Evolutionary conservation across 108 stramenopile genomes (phyloP).

Genomic region (Phaeodactylum tricornutum): DNA sequence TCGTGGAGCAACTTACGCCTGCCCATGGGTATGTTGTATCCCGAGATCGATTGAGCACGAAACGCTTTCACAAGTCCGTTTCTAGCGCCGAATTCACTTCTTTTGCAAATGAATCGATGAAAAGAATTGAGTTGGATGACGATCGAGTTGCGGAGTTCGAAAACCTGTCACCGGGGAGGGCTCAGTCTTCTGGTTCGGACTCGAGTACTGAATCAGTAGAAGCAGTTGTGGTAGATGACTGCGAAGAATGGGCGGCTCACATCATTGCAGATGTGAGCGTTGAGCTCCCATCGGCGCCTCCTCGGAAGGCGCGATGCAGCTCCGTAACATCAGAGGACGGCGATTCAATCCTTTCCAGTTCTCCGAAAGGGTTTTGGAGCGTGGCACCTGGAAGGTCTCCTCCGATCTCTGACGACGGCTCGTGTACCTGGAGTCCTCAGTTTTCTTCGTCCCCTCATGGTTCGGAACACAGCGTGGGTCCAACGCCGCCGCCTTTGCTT

Average conservation of each 20-base stretch:
- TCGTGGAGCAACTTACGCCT: conserved; percentile 64
- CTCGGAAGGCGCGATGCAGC: background rate
- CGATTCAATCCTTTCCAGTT: background rate
- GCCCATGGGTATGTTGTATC: no score
- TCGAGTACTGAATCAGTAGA: conserved; percentile 46
- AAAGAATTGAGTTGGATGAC: no score
- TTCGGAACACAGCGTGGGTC: no score
- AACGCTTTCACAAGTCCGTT: conserved; percentile 16
- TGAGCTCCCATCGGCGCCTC: conserved; percentile 5
- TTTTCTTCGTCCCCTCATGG: background rate
- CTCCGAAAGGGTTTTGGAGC: conserved; percentile 7
- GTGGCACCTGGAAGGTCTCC: conserved; percentile 8
- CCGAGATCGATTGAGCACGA: background rate
- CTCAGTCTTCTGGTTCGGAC: conserved; percentile 62
- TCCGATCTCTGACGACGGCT: conserved; percentile 3
- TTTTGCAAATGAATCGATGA: no score
- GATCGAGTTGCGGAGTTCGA: no score
- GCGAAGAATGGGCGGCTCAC: conserved; percentile 75
- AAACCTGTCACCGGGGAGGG: conserved; percentile 37
- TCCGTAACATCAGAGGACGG: conserved; percentile 7
- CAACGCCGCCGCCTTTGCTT: no score
- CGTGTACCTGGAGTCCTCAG: background rate
- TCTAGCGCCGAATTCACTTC: conserved; percentile 17
- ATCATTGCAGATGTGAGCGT: conserved; percentile 39
- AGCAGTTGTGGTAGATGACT: conserved; percentile 13